phyloP scores from a whole-genome alignment of 1,139 yeast species.

The Saccharomycopsis phalli region DNA sequence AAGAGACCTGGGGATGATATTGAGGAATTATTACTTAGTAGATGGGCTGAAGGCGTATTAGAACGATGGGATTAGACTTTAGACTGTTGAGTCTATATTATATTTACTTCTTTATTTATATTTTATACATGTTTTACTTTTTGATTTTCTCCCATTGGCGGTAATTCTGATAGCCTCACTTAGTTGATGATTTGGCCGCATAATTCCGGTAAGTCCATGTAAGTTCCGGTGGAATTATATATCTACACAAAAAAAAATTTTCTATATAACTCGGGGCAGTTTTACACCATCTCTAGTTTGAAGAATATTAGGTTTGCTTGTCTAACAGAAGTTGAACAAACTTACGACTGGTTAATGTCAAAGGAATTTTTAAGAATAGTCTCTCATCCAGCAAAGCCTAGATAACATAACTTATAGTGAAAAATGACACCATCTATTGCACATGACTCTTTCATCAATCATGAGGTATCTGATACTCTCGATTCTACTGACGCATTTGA shows the following conservation, averaged over 20 bases:
- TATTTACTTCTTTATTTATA: no score
- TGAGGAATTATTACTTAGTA: conserved; percentile 36
- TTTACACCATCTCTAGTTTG: no score
- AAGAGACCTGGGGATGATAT: conserved; percentile 30
- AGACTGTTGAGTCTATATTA: not conserved
- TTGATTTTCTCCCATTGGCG: no score
- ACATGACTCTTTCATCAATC: conserved; percentile 56
- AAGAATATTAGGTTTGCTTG: no score
- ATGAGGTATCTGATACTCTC: conserved; percentile 64
- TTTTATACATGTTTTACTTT: no score
- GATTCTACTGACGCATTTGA: conserved; percentile 91
- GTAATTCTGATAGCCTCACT: no score
- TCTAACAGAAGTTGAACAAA: no score
- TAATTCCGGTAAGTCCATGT: no score
- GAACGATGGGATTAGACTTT: conserved; percentile 22
- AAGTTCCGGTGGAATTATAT: no score
- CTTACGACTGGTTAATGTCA: conserved; percentile 25
- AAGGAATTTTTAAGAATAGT: conserved; percentile 31
- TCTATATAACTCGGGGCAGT: no score
- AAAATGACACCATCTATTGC: conserved; percentile 28
- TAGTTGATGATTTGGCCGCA: no score
- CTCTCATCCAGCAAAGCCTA: conserved; percentile 32
- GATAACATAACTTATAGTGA: conserved; percentile 33
- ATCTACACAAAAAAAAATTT: no score
- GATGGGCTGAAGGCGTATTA: conserved; percentile 37